Percentiles rank a stretch among this genome's conserved stretches.
Evolutionary conservation across 495 filamentous ascomycete genomes (phyloP).

Genomic region (Trichoderma reesei): DNA sequence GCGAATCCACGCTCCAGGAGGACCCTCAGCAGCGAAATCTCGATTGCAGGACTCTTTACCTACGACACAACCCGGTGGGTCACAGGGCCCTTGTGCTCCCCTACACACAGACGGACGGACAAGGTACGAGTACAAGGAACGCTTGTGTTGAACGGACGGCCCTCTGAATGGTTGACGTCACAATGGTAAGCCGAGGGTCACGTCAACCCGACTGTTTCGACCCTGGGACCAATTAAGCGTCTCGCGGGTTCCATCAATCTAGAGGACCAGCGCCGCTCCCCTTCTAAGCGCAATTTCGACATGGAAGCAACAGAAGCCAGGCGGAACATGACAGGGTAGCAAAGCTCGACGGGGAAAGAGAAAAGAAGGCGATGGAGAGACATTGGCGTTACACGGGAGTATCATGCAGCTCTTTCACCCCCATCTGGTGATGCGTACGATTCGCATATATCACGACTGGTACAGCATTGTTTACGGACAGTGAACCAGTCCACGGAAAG

Average conservation of each 20-base stretch:
- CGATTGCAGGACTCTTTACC: neutral
- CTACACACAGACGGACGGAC: no score
- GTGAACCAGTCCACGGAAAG: no score
- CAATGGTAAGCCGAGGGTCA: neutral
- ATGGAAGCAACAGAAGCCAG: no score
- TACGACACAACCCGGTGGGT: neutral
- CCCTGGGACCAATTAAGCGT: neutral
- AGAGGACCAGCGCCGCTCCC: neutral
- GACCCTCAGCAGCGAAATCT: neutral
- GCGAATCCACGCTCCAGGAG: neutral
- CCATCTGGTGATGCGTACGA: no score
- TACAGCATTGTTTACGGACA: no score
- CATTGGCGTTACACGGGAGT: no score
- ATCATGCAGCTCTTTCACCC: no score
- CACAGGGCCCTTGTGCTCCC: neutral
- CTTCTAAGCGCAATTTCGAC: neutral
- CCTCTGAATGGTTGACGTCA: slow-evolving; percentile 1
- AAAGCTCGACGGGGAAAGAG: no score
- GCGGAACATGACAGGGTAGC: no score
- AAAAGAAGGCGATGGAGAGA: no score
- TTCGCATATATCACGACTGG: no score
- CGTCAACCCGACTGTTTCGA: neutral
- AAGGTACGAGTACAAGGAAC: neutral
- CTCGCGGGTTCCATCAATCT: neutral
- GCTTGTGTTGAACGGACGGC: neutral